phyloP scores from a whole-genome alignment of 352 stramenopile species.

The Globisporangium cederbergense region DNA sequence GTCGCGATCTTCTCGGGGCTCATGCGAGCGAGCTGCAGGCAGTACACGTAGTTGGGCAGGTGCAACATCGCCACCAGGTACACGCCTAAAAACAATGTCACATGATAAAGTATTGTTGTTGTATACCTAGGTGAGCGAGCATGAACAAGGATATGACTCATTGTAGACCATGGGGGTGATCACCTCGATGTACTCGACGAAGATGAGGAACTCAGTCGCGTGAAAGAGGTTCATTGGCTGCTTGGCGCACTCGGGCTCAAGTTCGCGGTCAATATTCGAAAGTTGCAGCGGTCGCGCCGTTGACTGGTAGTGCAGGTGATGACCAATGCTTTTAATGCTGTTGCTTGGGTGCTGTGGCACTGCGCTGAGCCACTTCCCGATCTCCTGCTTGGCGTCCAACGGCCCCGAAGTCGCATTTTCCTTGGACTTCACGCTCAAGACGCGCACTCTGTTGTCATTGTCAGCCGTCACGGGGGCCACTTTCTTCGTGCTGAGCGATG shows the following conservation, averaged over 20 bases:
- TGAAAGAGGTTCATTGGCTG: slow-evolving; percentile 5
- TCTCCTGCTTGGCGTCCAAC: background rate
- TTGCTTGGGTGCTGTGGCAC: background rate
- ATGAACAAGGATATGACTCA: background rate
- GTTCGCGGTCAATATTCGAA: background rate
- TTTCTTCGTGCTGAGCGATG: background rate
- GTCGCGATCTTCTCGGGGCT: background rate
- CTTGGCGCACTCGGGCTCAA: slow-evolving; percentile 3
- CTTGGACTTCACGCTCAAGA: background rate
- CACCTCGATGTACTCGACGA: slow-evolving; percentile 9
- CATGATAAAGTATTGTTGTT: background rate
- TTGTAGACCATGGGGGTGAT: slow-evolving; percentile 11
- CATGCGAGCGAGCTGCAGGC: slow-evolving; percentile 1
- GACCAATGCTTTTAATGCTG: background rate
- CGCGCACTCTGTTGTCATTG: background rate
- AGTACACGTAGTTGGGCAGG: slow-evolving; percentile 8
- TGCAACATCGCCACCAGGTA: slow-evolving; percentile 7
- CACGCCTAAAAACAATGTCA: background rate
- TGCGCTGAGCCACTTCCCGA: background rate
- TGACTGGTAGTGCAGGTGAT: background rate
- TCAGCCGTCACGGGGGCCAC: background rate
- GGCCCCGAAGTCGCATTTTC: background rate
- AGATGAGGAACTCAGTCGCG: slow-evolving; percentile 2
- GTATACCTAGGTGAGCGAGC: background rate
- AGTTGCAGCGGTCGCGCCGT: background rate